Conservation (phyloP, 805 yeast genomes). For the Hanseniaspora guilliermondii region DNA sequence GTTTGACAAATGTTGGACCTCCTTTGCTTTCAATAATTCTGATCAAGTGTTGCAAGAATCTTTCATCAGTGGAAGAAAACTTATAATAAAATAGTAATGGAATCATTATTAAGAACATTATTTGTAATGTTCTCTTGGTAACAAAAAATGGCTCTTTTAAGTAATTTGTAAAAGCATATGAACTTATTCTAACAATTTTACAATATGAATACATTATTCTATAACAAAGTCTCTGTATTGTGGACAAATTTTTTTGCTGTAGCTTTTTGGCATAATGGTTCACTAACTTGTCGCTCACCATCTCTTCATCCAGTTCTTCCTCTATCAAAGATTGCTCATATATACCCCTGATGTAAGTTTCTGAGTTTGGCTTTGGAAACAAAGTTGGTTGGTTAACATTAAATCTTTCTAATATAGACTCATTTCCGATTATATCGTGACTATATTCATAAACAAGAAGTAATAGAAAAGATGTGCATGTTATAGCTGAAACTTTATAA, state of each 20-base stretch:
- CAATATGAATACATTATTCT: not conserved
- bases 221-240: not conserved
- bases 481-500: not conserved
- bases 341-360: constrained; percentile 6
- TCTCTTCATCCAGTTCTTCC: not conserved
- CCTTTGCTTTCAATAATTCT: constrained; percentile 30
- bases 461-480: not conserved
- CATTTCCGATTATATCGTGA: not conserved
- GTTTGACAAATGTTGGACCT: constrained; percentile 81
- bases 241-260: not conserved
- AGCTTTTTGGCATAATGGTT: not conserved
- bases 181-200: not conserved
- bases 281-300: not conserved
- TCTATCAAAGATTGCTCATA: constrained; percentile 4
- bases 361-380: not conserved
- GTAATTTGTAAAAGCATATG: not conserved
- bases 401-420: not conserved
- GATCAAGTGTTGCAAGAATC: constrained; percentile 1
- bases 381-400: constrained; percentile 5
- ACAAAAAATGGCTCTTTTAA: constrained; percentile 61
- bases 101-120: constrained; percentile 6
- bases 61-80: not conserved
- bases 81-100: constrained; percentile 2
- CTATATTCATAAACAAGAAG: not conserved
- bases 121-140: constrained; percentile 18